Evolutionary conservation across 23 red algal species (phyloP).

Genomic region (Chondrus crispus): DNA sequence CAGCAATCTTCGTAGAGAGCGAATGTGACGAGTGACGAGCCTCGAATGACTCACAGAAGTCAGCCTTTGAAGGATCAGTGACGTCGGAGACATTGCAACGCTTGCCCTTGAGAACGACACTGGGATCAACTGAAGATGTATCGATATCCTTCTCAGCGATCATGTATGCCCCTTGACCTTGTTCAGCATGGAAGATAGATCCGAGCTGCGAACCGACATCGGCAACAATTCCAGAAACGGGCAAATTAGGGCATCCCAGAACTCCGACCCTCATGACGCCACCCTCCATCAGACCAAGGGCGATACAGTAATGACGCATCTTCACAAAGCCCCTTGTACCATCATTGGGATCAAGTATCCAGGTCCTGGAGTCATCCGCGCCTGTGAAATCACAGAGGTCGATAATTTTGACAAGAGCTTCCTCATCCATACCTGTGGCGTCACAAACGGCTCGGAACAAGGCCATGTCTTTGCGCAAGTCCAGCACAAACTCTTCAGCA

Average conservation of each 20-base stretch:
- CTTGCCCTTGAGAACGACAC: not conserved
- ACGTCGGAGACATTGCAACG: slow-evolving; percentile 4
- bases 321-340: slow-evolving; percentile 90
- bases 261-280: slow-evolving; percentile 67
- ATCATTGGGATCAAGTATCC: slow-evolving; percentile 93
- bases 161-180: slow-evolving; percentile 29
- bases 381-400: slow-evolving; percentile 12
- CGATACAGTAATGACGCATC: slow-evolving; percentile 88
- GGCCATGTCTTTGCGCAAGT: slow-evolving; percentile 10
- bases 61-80: slow-evolving; percentile 1
- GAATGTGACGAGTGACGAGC: slow-evolving; percentile 62
- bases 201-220: not conserved
- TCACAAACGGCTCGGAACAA: slow-evolving; percentile 29
- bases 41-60: slow-evolving; percentile 80
- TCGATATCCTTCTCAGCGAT: slow-evolving; percentile 18
- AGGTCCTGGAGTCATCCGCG: slow-evolving; percentile 55
- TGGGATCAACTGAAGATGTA: not conserved
- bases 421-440: slow-evolving; percentile 11
- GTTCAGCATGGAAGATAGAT: slow-evolving; percentile 45
- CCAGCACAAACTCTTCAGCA: slow-evolving; percentile 70
- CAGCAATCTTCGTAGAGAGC: slow-evolving; percentile 50
- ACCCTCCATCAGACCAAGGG: slow-evolving; percentile 66
- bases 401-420: slow-evolving; percentile 47
- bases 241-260: slow-evolving; percentile 87
- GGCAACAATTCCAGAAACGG: not conserved